phyloP scores from a whole-genome alignment of 768 basidiomycete species.

The Suillus subaureus region DNA sequence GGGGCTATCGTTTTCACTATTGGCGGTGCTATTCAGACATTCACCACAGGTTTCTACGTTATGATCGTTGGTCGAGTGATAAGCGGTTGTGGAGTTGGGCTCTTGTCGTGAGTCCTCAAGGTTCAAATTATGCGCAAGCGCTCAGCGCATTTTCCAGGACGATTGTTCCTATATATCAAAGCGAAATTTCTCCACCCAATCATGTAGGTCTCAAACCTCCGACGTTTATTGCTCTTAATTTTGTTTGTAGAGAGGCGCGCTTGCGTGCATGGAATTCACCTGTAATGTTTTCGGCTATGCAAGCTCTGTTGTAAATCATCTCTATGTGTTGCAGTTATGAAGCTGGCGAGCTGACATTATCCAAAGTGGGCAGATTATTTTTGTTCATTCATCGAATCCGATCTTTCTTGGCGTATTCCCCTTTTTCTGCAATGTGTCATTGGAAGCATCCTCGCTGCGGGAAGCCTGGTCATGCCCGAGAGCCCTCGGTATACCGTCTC shows the following conservation, averaged over 20 bases:
- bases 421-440: constrained; percentile 88
- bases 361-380: constrained; percentile 92
- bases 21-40: constrained; percentile 85
- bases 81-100: constrained; percentile 88
- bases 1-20: constrained; percentile 85
- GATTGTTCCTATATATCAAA: constrained; percentile 95
- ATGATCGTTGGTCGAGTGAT: constrained; percentile 87
- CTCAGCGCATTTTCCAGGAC: constrained; percentile 51
- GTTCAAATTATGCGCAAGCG: not conserved
- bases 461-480: constrained; percentile 86
- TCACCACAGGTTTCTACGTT: constrained; percentile 72
- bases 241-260: constrained; percentile 69
- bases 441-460: constrained; percentile 75
- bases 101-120: constrained; percentile 67
- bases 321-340: not conserved
- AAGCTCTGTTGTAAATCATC: constrained; percentile 72
- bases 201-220: constrained; percentile 53
- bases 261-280: constrained; percentile 96
- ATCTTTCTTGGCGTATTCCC: constrained; percentile 91
- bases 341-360: constrained; percentile 10
- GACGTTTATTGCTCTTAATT: constrained; percentile 7
- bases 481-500: constrained; percentile 66
- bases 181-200: constrained; percentile 91
- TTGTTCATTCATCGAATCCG: constrained; percentile 83
- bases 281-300: constrained; percentile 92